These are phyloP conservation scores for Ambrosia artemisiifolia DNA, from an alignment of 129 eudicot species.

Conservation along the genomic window DNA sequence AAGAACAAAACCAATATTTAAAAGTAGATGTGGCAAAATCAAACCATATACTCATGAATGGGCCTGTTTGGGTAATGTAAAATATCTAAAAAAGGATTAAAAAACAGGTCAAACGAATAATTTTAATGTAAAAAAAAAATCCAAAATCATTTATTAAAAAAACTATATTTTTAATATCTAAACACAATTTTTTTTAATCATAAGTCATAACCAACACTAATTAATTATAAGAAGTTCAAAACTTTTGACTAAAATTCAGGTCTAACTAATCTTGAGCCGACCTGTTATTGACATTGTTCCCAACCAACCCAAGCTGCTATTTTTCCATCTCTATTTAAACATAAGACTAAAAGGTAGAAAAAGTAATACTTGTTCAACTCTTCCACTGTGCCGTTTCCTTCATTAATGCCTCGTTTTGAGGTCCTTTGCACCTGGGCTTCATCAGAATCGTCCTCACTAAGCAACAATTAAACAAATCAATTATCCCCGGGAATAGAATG, in stretches of 20 bases:
- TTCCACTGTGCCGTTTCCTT: conserved; percentile 24
- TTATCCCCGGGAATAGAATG: conserved; percentile 18
- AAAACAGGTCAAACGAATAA: not conserved
- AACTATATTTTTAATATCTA: too few relatives aligned
- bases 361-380: conserved; percentile 35
- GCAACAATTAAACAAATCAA: conserved; percentile 15
- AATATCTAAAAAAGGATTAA: not conserved
- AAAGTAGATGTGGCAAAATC: not conserved
- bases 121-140: not conserved
- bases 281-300: not conserved
- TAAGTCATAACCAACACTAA: not conserved
- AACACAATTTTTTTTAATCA: too few relatives aligned
- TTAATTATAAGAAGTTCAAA: not conserved
- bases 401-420: conserved; percentile 31
- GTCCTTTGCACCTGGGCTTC: conserved; percentile 26
- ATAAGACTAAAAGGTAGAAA: conserved; percentile 2
- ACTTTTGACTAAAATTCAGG: not conserved
- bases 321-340: not conserved
- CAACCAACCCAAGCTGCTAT: not conserved
- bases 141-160: not conserved
- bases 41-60: not conserved
- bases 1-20: conserved; percentile 12
- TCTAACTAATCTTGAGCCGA: not conserved
- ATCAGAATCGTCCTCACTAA: conserved; percentile 48
- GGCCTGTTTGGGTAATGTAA: not conserved